Percentiles rank a stretch among this genome's conserved stretches.
Evolutionary conservation across 192 early-diverging fungal species (phyloP).

Genomic region (Rhizoclosmatium globosum): DNA sequence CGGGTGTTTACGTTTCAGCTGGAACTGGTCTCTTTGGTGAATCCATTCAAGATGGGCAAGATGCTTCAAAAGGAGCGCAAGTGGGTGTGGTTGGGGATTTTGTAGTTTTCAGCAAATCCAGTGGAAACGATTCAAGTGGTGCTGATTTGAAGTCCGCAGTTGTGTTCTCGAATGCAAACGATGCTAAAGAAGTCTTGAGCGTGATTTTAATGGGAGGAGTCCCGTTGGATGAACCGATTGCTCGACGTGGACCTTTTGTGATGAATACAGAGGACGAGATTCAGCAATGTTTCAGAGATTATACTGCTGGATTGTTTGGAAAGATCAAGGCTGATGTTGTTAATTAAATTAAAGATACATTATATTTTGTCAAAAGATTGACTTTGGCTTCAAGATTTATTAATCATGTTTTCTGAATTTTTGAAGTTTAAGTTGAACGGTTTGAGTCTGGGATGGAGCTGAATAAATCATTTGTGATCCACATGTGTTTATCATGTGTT

Average conservation of each 20-base stretch:
- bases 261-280: constrained; percentile 72
- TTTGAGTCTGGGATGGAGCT: no score
- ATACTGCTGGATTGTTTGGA: constrained; percentile 67
- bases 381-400: no score
- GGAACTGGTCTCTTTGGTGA: constrained; percentile 19
- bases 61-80: constrained; percentile 4
- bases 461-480: no score
- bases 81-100: constrained; percentile 1
- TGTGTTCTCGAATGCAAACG: constrained; percentile 37
- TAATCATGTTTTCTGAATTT: no score
- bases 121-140: not conserved
- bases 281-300: constrained; percentile 62
- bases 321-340: constrained; percentile 19
- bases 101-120: not conserved
- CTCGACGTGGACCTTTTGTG: constrained; percentile 72
- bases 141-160: not conserved
- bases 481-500: no score
- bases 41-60: constrained; percentile 38
- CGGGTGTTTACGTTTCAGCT: not conserved
- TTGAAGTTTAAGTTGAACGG: no score
- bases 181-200: constrained; percentile 24
- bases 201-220: constrained; percentile 56
- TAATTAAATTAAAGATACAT: not conserved
- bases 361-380: no score
- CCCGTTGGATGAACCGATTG: constrained; percentile 64